These are phyloP conservation scores for Lanmaoa rubissima DNA, from an alignment of 768 basidiomycete species.

Conservation along the genomic window DNA sequence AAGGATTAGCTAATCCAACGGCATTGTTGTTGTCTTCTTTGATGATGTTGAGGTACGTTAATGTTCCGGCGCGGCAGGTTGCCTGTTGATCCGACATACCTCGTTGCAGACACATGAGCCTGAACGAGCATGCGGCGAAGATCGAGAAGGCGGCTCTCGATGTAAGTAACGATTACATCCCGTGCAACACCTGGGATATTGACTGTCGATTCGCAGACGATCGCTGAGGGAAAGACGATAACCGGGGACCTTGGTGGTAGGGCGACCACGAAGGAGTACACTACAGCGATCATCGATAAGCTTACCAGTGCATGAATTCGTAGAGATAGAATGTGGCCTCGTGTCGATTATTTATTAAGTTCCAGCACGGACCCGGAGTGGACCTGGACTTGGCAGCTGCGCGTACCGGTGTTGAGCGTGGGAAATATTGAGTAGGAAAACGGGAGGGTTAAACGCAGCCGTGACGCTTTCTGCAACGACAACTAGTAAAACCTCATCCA, in stretches of 20 bases:
- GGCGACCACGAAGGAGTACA: constrained; percentile 86
- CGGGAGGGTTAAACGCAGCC: not conserved
- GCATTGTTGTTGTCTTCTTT: constrained; percentile 90
- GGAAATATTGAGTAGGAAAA: constrained; percentile 25
- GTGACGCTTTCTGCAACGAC: constrained; percentile 37
- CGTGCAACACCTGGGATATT: not conserved
- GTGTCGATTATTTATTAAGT: constrained; percentile 1
- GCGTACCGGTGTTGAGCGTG: constrained; percentile 22
- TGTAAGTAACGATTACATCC: constrained; percentile 48
- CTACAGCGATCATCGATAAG: constrained; percentile 80
- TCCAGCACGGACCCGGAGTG: constrained; percentile 2
- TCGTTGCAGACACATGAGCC: constrained; percentile 80
- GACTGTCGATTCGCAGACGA: constrained; percentile 57
- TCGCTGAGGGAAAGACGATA: constrained; percentile 93
- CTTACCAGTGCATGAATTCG: constrained; percentile 37
- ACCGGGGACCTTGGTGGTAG: constrained; percentile 97
- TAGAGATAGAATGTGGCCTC: constrained; percentile 17
- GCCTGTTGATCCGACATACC: constrained; percentile 24
- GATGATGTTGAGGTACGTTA: constrained; percentile 91
- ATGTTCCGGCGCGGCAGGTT: constrained; percentile 4
- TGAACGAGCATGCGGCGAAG: constrained; percentile 76
- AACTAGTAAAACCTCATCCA: constrained; percentile 45
- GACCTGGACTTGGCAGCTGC: not conserved
- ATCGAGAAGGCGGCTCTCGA: constrained; percentile 90
- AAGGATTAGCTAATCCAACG: constrained; percentile 98